Evolutionary conservation across 169 alveolate species (phyloP).

Genomic region (Prorocentrum cordatum): DNA sequence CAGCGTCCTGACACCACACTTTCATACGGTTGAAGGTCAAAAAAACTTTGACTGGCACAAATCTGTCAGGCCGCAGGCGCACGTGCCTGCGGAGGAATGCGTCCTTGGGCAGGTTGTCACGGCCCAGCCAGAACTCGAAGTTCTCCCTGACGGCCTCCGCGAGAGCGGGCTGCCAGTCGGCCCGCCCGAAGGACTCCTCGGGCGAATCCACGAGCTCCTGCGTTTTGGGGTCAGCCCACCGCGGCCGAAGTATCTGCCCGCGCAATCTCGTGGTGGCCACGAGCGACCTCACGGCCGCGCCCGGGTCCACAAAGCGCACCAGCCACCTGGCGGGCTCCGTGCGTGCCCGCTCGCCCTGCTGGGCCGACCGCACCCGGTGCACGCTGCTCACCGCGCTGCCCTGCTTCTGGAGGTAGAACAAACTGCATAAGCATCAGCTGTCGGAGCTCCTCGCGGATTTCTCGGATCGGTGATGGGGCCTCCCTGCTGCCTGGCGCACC

Average conservation of each 20-base stretch:
- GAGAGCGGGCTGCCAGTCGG: conserved; percentile 16
- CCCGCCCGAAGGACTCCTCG: background rate
- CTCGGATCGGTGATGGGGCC: no score
- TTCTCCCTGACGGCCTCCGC: conserved; percentile 18
- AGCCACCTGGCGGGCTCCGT: conserved; percentile 9
- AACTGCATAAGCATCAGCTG: no score
- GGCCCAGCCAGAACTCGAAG: conserved; percentile 49
- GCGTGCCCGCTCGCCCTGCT: background rate
- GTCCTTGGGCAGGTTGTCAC: conserved; percentile 30
- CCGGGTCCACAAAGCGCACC: conserved; percentile 16
- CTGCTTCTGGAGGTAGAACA: no score
- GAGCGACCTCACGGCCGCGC: background rate
- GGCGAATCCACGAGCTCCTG: background rate
- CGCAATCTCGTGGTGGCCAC: background rate
- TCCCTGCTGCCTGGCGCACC: no score
- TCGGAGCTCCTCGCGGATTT: no score
- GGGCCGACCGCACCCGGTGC: background rate
- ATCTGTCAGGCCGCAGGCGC: conserved; percentile 20
- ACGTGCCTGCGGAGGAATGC: conserved; percentile 49
- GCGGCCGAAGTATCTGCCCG: background rate
- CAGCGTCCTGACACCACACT: background rate
- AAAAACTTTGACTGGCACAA: background rate
- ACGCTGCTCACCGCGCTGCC: conserved; percentile 22
- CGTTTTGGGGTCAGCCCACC: background rate
- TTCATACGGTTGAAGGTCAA: background rate